Conservation (phyloP, 768 basidiomycete genomes). For the Kwoniella mangroviensis region DNA sequence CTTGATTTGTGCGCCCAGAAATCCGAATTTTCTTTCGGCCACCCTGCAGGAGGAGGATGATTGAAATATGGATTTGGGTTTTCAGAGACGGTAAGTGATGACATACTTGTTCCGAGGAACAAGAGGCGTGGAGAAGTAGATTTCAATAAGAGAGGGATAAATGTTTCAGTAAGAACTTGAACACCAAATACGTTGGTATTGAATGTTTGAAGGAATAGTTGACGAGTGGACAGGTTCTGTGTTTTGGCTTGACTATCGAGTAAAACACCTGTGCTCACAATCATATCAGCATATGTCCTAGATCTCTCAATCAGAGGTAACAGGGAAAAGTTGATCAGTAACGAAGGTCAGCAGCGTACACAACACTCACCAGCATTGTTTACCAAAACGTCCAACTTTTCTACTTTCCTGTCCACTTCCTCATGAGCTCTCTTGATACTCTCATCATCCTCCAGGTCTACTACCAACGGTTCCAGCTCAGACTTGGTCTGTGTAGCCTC, state of each 20-base stretch:
- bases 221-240: background rate
- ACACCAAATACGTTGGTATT: constrained; percentile 35
- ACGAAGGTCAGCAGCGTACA: background rate
- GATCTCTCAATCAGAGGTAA: background rate
- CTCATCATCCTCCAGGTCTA: constrained; percentile 19
- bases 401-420: background rate
- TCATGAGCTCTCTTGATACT: constrained; percentile 5
- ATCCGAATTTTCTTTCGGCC: constrained; percentile 5
- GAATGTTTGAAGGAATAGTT: constrained; percentile 16
- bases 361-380: constrained; percentile 24
- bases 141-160: constrained; percentile 8
- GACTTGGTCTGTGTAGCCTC: background rate
- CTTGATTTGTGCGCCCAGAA: constrained; percentile 9
- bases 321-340: no score
- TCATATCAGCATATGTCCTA: background rate
- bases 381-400: constrained; percentile 9
- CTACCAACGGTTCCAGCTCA: background rate
- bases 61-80: constrained; percentile 3
- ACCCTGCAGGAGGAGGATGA: constrained; percentile 13
- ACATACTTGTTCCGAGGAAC: constrained; percentile 8
- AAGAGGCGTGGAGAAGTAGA: background rate
- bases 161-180: background rate
- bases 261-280: background rate
- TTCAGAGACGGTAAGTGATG: background rate
- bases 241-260: background rate